Evolutionary conservation across 2,329 filamentous ascomycete genomes (phyloP), one percentile per base, ranked within the genome.

Genomic region (Chlorencoelia australis): DNA sequence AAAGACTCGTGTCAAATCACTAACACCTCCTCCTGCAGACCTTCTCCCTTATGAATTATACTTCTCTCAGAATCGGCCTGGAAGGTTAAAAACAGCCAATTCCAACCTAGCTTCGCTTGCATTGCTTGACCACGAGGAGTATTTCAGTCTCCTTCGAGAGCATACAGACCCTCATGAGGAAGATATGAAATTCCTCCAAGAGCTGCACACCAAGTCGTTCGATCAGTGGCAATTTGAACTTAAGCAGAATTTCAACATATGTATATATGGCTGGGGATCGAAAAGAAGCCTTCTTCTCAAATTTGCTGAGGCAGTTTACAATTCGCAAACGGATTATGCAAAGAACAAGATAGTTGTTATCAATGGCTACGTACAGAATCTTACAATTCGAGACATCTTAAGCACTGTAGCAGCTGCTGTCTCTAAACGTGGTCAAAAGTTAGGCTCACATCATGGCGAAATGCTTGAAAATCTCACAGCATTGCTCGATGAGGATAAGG

Each of bases 181-280:
- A 3, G 83, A 93, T 46, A 73, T 83, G 33, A 67, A 73, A 13
- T 81, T 82, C 45, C 65, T 98, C 17, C 69, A 82, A 47, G 71
- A 75, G 5, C 62, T 94, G 15, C 89, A 96, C 55, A 67, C 75
- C 29, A 75, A 82, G 42, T 86, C 82, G 1, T 96, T 94, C 56
- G 73, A 80, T 2, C 91, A 96, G 56, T 98, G 91, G 91, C 64
- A 72, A 1, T 95, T 96, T 56, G 91, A 98, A 63, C 71, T 96
- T 11, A 69, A 77, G 4, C 77, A 94, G 56, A 78, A 79, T 15
- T 96, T 94, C 65, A 87, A 84, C 52, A 67, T 96, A 34, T 94
- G 91, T 55, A 63, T 95, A 0, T 95, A 93, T 56, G 91, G 91
- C 19, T 94, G 86, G 56, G 91, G 91, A 1, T 94, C 87, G 2